phyloP scores from a whole-genome alignment of 2,329 filamentous ascomycete genomes.

The Paradendryphiella salina region DNA sequence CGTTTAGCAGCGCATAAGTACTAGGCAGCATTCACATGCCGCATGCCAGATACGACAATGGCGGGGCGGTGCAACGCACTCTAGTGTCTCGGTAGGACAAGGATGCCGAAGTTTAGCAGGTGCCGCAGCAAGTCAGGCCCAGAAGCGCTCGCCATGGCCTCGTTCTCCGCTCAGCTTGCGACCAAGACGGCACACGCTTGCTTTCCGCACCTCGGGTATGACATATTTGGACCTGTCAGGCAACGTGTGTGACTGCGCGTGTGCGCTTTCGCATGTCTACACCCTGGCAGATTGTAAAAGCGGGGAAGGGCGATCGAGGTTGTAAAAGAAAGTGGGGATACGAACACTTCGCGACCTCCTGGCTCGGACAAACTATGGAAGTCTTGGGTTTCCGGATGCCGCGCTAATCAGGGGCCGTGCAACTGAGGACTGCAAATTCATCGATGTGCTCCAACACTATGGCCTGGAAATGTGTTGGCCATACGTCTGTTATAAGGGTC shows the following conservation, averaged over 20 bases:
- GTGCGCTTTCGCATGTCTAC: too few species aligned
- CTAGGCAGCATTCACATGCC: slow-evolving; percentile 7
- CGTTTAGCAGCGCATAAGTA: slow-evolving; percentile 10
- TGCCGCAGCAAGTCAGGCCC: background rate
- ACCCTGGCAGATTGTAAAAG: slow-evolving; percentile 9
- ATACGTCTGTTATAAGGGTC: background rate
- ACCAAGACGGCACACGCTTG: background rate
- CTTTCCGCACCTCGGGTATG: slow-evolving; percentile 14
- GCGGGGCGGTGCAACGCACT: background rate
- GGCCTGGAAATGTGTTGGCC: too few species aligned
- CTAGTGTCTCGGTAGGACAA: slow-evolving; percentile 2
- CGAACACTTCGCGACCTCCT: slow-evolving; percentile 1
- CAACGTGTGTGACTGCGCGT: background rate
- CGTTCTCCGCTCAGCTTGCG: background rate
- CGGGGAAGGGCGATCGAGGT: slow-evolving; percentile 18
- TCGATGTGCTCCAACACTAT: background rate
- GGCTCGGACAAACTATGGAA: slow-evolving; percentile 6
- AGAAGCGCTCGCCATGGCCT: background rate
- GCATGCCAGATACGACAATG: background rate
- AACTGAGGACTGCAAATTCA: background rate
- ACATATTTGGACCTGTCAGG: slow-evolving; percentile 5
- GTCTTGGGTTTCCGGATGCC: slow-evolving; percentile 7
- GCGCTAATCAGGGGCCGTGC: background rate
- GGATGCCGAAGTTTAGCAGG: slow-evolving; percentile 1
- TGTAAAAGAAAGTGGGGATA: background rate